These are phyloP conservation scores for Candida neerlandica DNA, from an alignment of 1,139 yeast genomes.

Conservation along the genomic window DNA sequence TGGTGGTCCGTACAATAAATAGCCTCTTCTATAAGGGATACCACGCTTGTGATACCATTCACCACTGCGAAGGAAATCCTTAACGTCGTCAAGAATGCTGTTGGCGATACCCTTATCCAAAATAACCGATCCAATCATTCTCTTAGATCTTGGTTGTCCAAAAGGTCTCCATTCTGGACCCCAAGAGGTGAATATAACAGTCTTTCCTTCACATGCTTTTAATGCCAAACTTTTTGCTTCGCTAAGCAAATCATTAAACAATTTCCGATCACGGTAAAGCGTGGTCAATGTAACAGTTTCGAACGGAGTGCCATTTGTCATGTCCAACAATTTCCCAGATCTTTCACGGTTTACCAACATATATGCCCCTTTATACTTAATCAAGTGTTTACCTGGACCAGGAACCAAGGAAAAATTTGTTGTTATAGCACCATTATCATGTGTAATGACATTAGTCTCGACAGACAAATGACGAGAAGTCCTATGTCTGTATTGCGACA, in stretches of 20 bases:
- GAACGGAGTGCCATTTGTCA: conserved; percentile 91
- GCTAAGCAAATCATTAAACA: conserved; percentile 70
- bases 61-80: conserved; percentile 77
- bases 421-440: conserved; percentile 87
- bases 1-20: conserved; percentile 93
- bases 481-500: conserved; percentile 78
- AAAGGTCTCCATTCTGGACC: conserved; percentile 99
- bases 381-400: conserved; percentile 94
- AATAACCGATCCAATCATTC: conserved; percentile 83
- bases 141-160: conserved; percentile 91
- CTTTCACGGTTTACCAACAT: conserved; percentile 89
- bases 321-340: conserved; percentile 84
- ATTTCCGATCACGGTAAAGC: conserved; percentile 72
- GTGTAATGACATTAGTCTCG: conserved; percentile 84
- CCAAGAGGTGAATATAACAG: conserved; percentile 91
- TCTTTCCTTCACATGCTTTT: conserved; percentile 86
- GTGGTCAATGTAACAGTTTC: conserved; percentile 95
- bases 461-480: conserved; percentile 85
- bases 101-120: conserved; percentile 76
- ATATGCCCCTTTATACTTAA: conserved; percentile 83
- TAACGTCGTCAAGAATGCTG: conserved; percentile 66
- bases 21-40: conserved; percentile 95
- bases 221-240: conserved; percentile 89
- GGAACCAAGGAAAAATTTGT: conserved; percentile 94
- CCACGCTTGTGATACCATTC: conserved; percentile 96